These are phyloP conservation scores for Rhytidhysteron rufulum DNA, from an alignment of 2,329 filamentous ascomycete genomes.

Conservation along the genomic window DNA sequence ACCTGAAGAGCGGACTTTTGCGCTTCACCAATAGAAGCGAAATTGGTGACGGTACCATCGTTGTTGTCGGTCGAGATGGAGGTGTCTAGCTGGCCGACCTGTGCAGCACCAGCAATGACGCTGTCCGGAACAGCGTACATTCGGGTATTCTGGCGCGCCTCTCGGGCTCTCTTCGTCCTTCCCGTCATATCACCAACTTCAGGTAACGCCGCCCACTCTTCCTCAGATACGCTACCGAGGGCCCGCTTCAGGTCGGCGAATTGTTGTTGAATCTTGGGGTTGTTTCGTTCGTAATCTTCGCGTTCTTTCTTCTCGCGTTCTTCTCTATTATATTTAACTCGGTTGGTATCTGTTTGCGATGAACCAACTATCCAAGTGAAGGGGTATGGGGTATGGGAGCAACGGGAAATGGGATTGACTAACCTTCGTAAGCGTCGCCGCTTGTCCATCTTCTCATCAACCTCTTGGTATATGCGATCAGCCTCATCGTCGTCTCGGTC, in stretches of 20 bases:
- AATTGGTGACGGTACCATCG: conserved; percentile 95
- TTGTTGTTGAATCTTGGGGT: conserved; percentile 96
- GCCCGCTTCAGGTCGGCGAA: conserved; percentile 95
- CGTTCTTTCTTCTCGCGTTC: conserved; percentile 84
- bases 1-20: conserved; percentile 94
- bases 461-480: conserved; percentile 89
- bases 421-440: conserved; percentile 82
- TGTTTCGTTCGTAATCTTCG: conserved; percentile 94
- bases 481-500: conserved; percentile 98
- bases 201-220: conserved; percentile 93
- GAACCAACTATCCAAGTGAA: conserved; percentile 39
- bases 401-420: conserved; percentile 44
- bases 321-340: conserved; percentile 70
- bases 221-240: conserved; percentile 81
- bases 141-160: conserved; percentile 66
- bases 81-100: conserved; percentile 76
- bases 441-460: conserved; percentile 96
- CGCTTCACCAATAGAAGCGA: conserved; percentile 93
- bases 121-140: conserved; percentile 98
- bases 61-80: conserved; percentile 68
- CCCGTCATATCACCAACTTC: conserved; percentile 96
- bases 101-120: conserved; percentile 81
- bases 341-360: conserved; percentile 83
- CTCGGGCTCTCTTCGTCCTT: conserved; percentile 81
- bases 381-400: conserved; percentile 13